Evolutionary conservation across 768 basidiomycete species (phyloP).

Genomic region (Tricholoma saponaceum): DNA sequence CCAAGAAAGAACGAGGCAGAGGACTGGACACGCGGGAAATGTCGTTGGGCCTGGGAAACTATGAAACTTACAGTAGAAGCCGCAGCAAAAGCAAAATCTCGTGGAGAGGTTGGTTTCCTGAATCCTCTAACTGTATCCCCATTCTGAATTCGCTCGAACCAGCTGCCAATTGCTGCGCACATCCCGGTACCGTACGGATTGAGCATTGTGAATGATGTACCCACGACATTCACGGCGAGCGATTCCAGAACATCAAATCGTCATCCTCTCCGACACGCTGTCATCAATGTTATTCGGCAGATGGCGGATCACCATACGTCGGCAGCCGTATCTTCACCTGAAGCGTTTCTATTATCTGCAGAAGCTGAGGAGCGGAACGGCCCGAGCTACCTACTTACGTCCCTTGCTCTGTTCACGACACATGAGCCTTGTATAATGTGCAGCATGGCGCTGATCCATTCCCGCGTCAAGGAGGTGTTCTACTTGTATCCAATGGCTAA

Average conservation of each 20-base stretch:
- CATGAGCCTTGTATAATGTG: conserved; percentile 99
- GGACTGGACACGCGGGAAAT: conserved; percentile 60
- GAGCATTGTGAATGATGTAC: conserved; percentile 8
- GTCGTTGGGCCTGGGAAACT: conserved; percentile 74
- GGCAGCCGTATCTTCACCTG: conserved; percentile 7
- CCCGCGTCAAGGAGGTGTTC: conserved; percentile 85
- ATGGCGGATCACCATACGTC: conserved; percentile 54
- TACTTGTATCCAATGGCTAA: conserved; percentile 66
- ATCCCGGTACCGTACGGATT: conserved; percentile 53
- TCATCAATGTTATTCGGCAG: conserved; percentile 68
- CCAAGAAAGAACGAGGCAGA: conserved; percentile 63
- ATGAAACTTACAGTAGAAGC: conserved; percentile 48
- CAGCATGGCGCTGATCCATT: conserved; percentile 93
- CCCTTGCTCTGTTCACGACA: conserved; percentile 78
- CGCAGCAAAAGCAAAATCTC: conserved; percentile 40
- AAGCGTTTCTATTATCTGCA: not conserved
- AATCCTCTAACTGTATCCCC: not conserved
- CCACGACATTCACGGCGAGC: conserved; percentile 44
- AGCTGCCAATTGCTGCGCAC: conserved; percentile 77
- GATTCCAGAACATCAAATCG: conserved; percentile 67
- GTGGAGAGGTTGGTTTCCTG: conserved; percentile 54
- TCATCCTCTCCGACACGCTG: conserved; percentile 86
- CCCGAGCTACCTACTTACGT: conserved; percentile 84
- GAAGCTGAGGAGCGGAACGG: conserved; percentile 45
- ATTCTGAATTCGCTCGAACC: conserved; percentile 4